phyloP scores from a whole-genome alignment of 169 alveolate genomes.

The Cyclospora cayetanensis region DNA sequence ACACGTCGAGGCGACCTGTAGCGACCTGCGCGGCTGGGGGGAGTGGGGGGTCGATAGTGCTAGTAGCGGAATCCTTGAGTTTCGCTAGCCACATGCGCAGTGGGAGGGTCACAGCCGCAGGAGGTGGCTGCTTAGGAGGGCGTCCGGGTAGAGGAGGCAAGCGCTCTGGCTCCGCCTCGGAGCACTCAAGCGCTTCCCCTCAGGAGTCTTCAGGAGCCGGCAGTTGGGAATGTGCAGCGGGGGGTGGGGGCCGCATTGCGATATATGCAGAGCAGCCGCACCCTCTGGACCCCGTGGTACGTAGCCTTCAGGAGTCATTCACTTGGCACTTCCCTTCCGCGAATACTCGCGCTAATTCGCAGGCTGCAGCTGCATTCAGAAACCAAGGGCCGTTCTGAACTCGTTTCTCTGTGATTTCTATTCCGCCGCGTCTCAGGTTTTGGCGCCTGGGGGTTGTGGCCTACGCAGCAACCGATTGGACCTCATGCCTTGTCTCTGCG shows the following conservation, averaged over 20 bases:
- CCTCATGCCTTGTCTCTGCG: conserved; percentile 57
- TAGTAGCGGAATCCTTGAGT: conserved; percentile 1
- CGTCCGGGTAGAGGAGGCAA: not conserved
- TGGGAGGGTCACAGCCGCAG: conserved; percentile 52
- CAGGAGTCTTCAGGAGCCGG: not conserved
- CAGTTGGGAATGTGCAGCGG: conserved; percentile 54
- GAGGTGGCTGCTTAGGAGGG: conserved; percentile 53
- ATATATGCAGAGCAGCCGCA: conserved; percentile 56
- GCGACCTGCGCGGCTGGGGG: conserved; percentile 62
- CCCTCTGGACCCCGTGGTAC: conserved; percentile 59
- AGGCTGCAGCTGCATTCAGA: not conserved
- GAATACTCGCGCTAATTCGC: too few species aligned
- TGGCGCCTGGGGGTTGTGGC: conserved; percentile 68
- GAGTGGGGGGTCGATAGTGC: conserved; percentile 57
- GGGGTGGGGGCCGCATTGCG: conserved; percentile 70
- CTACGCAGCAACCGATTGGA: conserved; percentile 47
- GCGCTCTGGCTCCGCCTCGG: not conserved
- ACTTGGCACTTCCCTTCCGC: too few species aligned
- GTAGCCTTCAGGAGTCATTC: not conserved
- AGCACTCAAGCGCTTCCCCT: not conserved
- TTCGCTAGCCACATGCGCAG: conserved; percentile 26
- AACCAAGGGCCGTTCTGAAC: not conserved
- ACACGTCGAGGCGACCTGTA: not conserved
- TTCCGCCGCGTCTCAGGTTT: not conserved
- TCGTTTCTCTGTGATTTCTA: not conserved